Evolutionary conservation across 768 basidiomycete genomes (phyloP).

Genomic region (Kwoniella sp.): DNA sequence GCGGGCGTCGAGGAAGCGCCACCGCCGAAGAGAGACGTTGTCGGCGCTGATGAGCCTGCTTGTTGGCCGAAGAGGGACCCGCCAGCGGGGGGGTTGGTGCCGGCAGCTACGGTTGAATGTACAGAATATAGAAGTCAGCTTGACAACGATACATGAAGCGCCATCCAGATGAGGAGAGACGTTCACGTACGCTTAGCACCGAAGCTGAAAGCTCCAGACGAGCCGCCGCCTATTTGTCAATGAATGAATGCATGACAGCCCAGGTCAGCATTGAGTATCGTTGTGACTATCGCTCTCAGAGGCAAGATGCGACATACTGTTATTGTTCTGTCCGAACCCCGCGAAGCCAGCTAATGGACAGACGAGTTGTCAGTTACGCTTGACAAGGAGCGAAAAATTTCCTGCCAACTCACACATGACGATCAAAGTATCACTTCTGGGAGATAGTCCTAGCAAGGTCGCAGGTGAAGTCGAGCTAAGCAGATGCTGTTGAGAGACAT

Average conservation of each 20-base stretch:
- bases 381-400: neutral
- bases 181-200: slow-evolving; percentile 24
- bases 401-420: slow-evolving; percentile 5
- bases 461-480: no score
- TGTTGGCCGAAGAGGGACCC: slow-evolving; percentile 29
- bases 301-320: no score
- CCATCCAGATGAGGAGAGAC: neutral
- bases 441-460: no score
- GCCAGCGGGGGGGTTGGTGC: slow-evolving; percentile 25
- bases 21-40: slow-evolving; percentile 27
- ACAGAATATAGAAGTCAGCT: slow-evolving; percentile 5
- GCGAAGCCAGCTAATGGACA: slow-evolving; percentile 40
- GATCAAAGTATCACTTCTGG: neutral
- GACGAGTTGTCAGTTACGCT: neutral
- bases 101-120: slow-evolving; percentile 21
- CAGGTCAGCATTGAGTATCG: neutral
- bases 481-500: no score
- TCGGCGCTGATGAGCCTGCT: slow-evolving; percentile 9
- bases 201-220: slow-evolving; percentile 30
- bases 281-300: no score
- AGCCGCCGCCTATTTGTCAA: slow-evolving; percentile 9
- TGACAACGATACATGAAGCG: no score
- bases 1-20: neutral
- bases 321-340: slow-evolving; percentile 46
- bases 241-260: no score